phyloP scores from a whole-genome alignment of 371 early-diverging fungal species.

The Rhizopus stolonifer region DNA sequence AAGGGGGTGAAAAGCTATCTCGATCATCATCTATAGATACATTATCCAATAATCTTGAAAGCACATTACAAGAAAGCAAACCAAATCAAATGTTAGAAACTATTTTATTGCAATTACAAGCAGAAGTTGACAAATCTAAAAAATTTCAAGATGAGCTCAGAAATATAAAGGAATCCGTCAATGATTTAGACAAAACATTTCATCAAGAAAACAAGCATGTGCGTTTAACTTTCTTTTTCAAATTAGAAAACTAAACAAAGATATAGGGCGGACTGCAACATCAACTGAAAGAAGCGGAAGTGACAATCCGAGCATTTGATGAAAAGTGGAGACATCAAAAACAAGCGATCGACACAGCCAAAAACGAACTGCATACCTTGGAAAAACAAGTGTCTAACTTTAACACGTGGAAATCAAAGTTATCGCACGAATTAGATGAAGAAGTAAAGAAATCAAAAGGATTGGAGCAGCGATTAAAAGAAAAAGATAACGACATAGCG shows the following conservation, averaged over 20 bases:
- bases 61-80: conserved; percentile 1
- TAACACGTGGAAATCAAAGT: neutral
- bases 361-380: conserved; percentile 12
- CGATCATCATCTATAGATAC: conserved; percentile 7
- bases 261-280: conserved; percentile 16
- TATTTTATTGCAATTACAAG: conserved; percentile 35
- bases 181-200: conserved; percentile 23
- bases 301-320: conserved; percentile 6
- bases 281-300: conserved; percentile 14
- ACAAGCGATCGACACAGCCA: conserved; percentile 23
- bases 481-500: neutral
- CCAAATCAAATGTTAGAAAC: conserved; percentile 25
- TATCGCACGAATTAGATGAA: conserved; percentile 3
- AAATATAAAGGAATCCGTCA: conserved; percentile 26
- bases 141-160: conserved; percentile 31
- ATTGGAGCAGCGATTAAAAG: conserved; percentile 9
- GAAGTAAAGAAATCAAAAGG: conserved; percentile 8
- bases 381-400: conserved; percentile 8
- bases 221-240: too few species aligned
- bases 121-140: conserved; percentile 39
- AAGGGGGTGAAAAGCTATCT: neutral
- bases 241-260: neutral
- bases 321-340: conserved; percentile 21
- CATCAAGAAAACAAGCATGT: conserved; percentile 16
- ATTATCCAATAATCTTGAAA: neutral